Evolutionary conservation across 352 stramenopile species (phyloP).

Genomic region (Paralagenidium karlingii): DNA sequence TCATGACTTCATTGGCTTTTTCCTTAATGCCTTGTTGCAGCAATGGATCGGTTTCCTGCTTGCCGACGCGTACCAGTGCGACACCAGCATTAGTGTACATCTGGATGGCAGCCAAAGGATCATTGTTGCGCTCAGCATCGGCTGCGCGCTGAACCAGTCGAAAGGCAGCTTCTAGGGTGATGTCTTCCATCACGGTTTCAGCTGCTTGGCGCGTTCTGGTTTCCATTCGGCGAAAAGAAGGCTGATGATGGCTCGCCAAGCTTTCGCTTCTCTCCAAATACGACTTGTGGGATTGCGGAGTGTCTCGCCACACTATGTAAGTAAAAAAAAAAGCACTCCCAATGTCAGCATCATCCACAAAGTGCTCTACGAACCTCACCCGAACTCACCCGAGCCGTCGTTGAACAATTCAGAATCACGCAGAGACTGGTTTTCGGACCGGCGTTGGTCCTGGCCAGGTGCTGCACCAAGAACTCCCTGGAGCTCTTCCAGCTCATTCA

Average conservation of each 20-base stretch:
- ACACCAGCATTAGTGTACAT: slow-evolving; percentile 26
- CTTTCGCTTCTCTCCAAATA: too few species aligned
- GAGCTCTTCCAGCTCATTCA: slow-evolving; percentile 9
- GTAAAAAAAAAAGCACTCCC: not conserved
- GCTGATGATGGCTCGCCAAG: too few species aligned
- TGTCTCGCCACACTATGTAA: too few species aligned
- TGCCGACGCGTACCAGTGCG: slow-evolving; percentile 17
- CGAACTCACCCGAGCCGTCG: not conserved
- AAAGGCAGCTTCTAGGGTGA: slow-evolving; percentile 30
- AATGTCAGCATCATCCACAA: not conserved
- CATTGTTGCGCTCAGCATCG: slow-evolving; percentile 17
- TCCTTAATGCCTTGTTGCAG: slow-evolving; percentile 25
- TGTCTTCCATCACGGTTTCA: too few species aligned
- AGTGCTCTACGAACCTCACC: slow-evolving; percentile 1
- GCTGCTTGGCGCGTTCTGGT: too few species aligned
- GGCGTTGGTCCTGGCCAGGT: not conserved
- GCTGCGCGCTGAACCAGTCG: slow-evolving; percentile 30
- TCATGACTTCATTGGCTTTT: slow-evolving; percentile 29
- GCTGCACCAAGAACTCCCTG: slow-evolving; percentile 4
- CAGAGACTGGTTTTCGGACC: slow-evolving; percentile 1
- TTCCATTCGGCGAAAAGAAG: not conserved
- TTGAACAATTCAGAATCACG: not conserved
- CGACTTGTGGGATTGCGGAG: too few species aligned
- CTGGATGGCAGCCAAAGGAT: slow-evolving; percentile 22
- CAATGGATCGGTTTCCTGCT: slow-evolving; percentile 17